These are phyloP conservation scores for Coffea canephora DNA, from an alignment of 257 asterid species.

Conservation along the genomic window DNA sequence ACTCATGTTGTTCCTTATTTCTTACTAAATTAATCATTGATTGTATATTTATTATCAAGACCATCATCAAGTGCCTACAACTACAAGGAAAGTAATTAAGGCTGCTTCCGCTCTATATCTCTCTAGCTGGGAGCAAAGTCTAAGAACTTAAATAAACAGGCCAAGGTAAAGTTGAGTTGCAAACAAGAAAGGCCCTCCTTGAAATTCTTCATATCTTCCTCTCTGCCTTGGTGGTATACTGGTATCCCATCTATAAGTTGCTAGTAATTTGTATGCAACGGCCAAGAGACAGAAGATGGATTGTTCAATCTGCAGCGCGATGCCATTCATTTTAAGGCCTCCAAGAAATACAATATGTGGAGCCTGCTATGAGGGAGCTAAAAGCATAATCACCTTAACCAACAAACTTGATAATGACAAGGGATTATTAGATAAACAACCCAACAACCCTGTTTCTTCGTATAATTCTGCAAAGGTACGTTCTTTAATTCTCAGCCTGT, in stretches of 20 bases:
- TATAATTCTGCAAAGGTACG: conserved; percentile 61
- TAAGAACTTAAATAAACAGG: conserved; percentile 10
- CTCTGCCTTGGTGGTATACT: neutral
- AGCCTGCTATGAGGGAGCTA: conserved; percentile 90
- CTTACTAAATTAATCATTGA: neutral
- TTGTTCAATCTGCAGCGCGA: conserved; percentile 80
- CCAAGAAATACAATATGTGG: conserved; percentile 82
- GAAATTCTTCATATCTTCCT: conserved; percentile 3
- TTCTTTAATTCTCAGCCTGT: neutral
- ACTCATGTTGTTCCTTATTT: neutral
- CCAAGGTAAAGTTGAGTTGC: conserved; percentile 23
- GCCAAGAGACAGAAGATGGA: conserved; percentile 43
- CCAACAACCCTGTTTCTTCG: conserved; percentile 33
- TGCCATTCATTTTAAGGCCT: conserved; percentile 82
- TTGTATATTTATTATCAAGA: neutral
- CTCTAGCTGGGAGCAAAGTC: conserved; percentile 24
- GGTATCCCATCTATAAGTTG: neutral
- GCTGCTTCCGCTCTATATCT: conserved; percentile 39
- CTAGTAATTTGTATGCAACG: neutral
- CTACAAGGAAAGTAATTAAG: conserved; percentile 17
- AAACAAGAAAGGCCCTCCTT: conserved; percentile 10
- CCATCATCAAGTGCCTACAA: neutral
- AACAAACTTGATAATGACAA: conserved; percentile 52
- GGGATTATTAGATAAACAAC: conserved; percentile 35
- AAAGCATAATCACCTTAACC: conserved; percentile 59